phyloP scores from a whole-genome alignment of 2,329 filamentous ascomycete genomes.

The Fusarium sp. region DNA sequence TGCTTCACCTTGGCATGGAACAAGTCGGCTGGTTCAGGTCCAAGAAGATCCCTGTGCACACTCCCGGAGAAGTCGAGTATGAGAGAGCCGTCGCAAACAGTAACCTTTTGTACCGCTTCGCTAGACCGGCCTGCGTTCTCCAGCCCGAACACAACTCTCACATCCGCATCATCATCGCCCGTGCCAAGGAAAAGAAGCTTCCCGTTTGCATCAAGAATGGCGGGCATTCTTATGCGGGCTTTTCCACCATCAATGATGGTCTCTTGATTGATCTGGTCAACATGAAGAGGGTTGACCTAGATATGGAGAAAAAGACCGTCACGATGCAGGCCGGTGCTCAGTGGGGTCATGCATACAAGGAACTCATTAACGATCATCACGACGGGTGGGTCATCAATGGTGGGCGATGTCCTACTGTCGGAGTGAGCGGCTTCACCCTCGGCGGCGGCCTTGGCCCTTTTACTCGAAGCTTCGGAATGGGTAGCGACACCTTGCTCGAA shows the following conservation, averaged over 20 bases:
- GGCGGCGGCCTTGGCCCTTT: conserved; percentile 52
- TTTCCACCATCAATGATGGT: conserved; percentile 43
- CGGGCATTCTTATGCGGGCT: conserved; percentile 48
- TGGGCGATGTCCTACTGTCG: conserved; percentile 50
- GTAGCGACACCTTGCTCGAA: conserved; percentile 18
- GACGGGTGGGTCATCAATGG: conserved; percentile 46
- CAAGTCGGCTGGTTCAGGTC: conserved; percentile 10
- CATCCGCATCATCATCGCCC: conserved; percentile 1
- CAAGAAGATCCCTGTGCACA: conserved; percentile 8
- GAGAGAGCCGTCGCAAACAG: conserved; percentile 26
- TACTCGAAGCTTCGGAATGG: conserved; percentile 40
- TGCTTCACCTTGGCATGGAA: not conserved
- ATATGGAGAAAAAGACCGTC: conserved; percentile 29
- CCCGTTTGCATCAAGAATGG: conserved; percentile 45
- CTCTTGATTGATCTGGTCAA: conserved; percentile 47
- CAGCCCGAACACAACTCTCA: conserved; percentile 26
- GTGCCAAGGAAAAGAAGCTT: conserved; percentile 8
- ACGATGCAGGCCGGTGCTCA: conserved; percentile 43
- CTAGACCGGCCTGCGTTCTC: conserved; percentile 20
- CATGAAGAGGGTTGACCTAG: conserved; percentile 45
- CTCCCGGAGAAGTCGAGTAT: conserved; percentile 10
- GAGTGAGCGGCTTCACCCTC: conserved; percentile 53
- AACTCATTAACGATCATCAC: conserved; percentile 37
- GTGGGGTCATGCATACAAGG: conserved; percentile 50
- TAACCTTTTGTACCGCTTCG: conserved; percentile 33